phyloP scores from a whole-genome alignment of 139 green algal species.

The Desmodesmus armatus region DNA sequence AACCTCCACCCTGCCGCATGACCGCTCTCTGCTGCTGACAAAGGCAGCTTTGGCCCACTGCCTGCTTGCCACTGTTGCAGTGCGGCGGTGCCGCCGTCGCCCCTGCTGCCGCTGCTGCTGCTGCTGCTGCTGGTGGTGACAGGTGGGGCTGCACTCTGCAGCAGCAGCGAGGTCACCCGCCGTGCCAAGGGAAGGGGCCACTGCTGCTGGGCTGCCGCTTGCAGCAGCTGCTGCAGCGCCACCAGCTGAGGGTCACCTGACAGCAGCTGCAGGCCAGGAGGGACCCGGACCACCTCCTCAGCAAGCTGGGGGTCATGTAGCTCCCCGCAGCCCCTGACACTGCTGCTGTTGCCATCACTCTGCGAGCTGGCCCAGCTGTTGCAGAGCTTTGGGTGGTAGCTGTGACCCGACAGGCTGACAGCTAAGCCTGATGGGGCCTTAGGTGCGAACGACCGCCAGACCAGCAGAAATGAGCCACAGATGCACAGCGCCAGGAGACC shows the following conservation, averaged over 20 bases:
- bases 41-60: too few species aligned
- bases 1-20: neutral
- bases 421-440: too few species aligned
- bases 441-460: too few species aligned
- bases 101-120: neutral
- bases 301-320: neutral
- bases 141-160: neutral
- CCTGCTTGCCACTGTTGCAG: neutral
- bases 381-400: neutral
- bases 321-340: neutral
- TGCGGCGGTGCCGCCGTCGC: too few species aligned
- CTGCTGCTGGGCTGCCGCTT: neutral
- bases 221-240: neutral
- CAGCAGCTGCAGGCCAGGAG: neutral
- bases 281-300: neutral
- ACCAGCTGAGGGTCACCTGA: neutral
- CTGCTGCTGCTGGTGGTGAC: neutral
- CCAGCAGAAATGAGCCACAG: too few species aligned
- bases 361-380: neutral
- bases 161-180: neutral
- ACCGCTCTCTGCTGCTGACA: neutral
- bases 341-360: neutral
- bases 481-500: too few species aligned
- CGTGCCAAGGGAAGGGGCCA: neutral
- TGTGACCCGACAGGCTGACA: neutral